Percentiles rank a stretch among this genome's conserved stretches.
phyloP scores from a whole-genome alignment of 2,329 filamentous ascomycete genomes.

The Basipetospora sp. region DNA sequence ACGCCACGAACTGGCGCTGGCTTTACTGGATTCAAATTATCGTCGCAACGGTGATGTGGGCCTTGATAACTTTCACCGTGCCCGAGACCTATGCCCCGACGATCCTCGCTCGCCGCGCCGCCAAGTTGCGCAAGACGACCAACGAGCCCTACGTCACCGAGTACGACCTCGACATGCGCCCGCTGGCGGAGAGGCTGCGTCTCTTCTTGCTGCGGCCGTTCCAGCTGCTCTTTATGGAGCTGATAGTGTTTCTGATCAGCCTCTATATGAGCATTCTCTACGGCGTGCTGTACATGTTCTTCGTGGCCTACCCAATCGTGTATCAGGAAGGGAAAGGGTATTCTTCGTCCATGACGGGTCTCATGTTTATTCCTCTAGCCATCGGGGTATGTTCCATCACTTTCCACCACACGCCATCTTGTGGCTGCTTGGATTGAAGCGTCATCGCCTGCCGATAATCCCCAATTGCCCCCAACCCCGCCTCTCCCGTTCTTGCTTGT shows the following conservation, averaged over 20 bases:
- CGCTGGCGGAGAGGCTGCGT: slow-evolving; percentile 34
- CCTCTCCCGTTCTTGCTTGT: slow-evolving; percentile 5
- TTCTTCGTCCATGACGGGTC: slow-evolving; percentile 41
- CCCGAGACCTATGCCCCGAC: slow-evolving; percentile 48
- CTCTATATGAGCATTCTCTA: slow-evolving; percentile 50
- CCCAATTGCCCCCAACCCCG: too few relatives aligned
- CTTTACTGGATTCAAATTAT: slow-evolving; percentile 47
- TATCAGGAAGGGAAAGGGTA: slow-evolving; percentile 44
- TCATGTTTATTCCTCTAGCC: slow-evolving; percentile 49
- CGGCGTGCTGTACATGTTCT: slow-evolving; percentile 39
- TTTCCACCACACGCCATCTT: too few relatives aligned
- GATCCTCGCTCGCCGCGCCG: slow-evolving; percentile 37
- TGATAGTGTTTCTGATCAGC: slow-evolving; percentile 48
- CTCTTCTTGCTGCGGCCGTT: slow-evolving; percentile 47
- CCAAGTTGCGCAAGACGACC: slow-evolving; percentile 33
- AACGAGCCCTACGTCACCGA: slow-evolving; percentile 41
- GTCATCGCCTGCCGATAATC: too few relatives aligned
- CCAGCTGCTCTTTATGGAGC: slow-evolving; percentile 50
- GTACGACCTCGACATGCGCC: slow-evolving; percentile 28
- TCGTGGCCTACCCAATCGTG: slow-evolving; percentile 44
- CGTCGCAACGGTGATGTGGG: slow-evolving; percentile 45
- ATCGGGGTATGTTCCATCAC: slow-evolving; percentile 34
- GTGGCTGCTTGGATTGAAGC: too few relatives aligned
- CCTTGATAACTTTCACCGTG: slow-evolving; percentile 33
- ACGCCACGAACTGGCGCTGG: slow-evolving; percentile 50